These are phyloP conservation scores for Filobasidium uniguttulatum DNA, from an alignment of 1,284 basidiomycete species.

Conservation along the genomic window DNA sequence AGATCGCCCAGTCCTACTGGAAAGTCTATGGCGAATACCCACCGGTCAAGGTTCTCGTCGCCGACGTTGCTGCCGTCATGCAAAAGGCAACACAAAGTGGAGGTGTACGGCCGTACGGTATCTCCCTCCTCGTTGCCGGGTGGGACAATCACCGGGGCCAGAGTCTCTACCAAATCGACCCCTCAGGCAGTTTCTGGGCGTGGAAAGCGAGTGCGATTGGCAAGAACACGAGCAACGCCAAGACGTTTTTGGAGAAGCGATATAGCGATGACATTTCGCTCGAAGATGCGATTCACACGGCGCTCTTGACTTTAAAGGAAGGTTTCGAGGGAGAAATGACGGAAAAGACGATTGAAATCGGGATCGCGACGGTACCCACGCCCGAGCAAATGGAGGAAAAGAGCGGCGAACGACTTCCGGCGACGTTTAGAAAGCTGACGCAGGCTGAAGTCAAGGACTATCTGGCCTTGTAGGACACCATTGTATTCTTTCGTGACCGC, in stretches of 20 bases:
- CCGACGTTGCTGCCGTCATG: conserved; percentile 96
- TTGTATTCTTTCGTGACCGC: no score
- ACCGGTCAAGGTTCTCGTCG: conserved; percentile 88
- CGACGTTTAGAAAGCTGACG: conserved; percentile 81
- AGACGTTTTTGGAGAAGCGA: conserved; percentile 98
- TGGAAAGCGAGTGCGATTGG: conserved; percentile 99
- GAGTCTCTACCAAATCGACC: conserved; percentile 94
- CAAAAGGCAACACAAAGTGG: conserved; percentile 98
- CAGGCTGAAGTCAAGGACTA: conserved; percentile 94
- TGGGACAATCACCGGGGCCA: conserved; percentile 87
- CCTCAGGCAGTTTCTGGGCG: conserved; percentile 96
- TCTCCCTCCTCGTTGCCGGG: conserved; percentile 89
- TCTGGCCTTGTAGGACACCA: conserved; percentile 40
- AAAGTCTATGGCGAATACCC: conserved; percentile 99
- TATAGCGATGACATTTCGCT: conserved; percentile 95
- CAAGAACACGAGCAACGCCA: conserved; percentile 99
- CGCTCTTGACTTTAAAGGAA: conserved; percentile 95
- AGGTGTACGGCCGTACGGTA: conserved; percentile 95
- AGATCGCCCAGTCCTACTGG: conserved; percentile 98
- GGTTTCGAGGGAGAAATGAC: conserved; percentile 99
- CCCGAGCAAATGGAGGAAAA: conserved; percentile 58
- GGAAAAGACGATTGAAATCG: conserved; percentile 98
- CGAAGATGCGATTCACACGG: conserved; percentile 98
- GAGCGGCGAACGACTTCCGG: conserved; percentile 55
- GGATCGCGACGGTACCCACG: conserved; percentile 79